phyloP scores from a whole-genome alignment of 169 alveolate genomes.

The Plasmodium gonderi region DNA sequence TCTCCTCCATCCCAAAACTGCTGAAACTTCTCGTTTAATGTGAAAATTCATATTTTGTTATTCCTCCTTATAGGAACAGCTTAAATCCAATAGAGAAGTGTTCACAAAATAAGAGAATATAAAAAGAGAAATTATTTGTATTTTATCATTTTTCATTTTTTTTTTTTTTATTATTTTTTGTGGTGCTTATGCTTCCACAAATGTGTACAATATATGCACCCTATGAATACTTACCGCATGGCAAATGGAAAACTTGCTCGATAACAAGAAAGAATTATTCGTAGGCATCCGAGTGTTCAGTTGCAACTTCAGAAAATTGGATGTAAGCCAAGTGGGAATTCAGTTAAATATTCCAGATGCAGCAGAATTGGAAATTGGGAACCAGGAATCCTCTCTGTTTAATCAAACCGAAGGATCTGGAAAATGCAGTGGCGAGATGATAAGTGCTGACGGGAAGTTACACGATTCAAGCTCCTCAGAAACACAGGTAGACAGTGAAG shows the following conservation, averaged over 20 bases:
- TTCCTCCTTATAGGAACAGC: no score
- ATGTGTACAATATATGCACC: no score
- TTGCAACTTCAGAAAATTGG: not conserved
- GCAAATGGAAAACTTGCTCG: constrained; percentile 45
- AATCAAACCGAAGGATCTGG: not conserved
- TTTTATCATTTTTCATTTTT: not conserved
- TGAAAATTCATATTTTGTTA: no score
- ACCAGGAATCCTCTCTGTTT: not conserved
- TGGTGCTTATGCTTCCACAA: no score
- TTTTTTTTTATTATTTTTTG: no score
- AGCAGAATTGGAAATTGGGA: no score
- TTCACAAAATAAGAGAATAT: no score
- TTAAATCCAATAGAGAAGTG: no score
- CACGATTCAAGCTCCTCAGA: not conserved
- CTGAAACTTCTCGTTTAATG: no score
- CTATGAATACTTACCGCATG: not conserved
- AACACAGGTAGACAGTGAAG: not conserved
- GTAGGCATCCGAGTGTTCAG: constrained; percentile 47
- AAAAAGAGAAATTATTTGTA: no score
- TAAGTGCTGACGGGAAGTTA: not conserved
- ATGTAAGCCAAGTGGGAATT: not conserved
- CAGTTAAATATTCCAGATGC: no score
- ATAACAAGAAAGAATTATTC: constrained; percentile 20
- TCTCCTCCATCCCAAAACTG: no score
- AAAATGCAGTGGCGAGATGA: not conserved